Evolutionary conservation across 805 yeast genomes (phyloP).

Genomic region (Candida oleophila): DNA sequence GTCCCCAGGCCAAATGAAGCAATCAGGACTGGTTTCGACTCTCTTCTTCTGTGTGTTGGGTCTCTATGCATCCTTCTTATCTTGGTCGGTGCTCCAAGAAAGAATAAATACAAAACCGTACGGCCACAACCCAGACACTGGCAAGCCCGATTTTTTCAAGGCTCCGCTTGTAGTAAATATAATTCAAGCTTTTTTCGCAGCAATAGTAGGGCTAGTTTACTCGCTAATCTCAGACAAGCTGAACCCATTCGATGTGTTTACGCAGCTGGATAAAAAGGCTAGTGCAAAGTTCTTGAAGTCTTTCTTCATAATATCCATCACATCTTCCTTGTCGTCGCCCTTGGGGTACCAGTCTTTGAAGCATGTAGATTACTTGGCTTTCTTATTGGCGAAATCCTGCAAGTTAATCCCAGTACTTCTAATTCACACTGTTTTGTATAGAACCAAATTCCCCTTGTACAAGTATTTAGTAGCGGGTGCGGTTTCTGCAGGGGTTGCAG

Average conservation of each 20-base stretch:
- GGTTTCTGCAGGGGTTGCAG: slow-evolving; percentile 81
- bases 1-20: not conserved
- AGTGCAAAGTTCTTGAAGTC: slow-evolving; percentile 22
- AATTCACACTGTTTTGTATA: slow-evolving; percentile 70
- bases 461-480: slow-evolving; percentile 74
- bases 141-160: slow-evolving; percentile 49
- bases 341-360: slow-evolving; percentile 74
- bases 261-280: slow-evolving; percentile 22
- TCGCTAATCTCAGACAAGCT: slow-evolving; percentile 34
- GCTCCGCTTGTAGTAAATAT: slow-evolving; percentile 79
- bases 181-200: slow-evolving; percentile 73
- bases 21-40: slow-evolving; percentile 20
- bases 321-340: slow-evolving; percentile 83
- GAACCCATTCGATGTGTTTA: slow-evolving; percentile 29
- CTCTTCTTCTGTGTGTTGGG: slow-evolving; percentile 49
- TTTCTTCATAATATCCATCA: slow-evolving; percentile 56
- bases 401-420: slow-evolving; percentile 93
- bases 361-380: slow-evolving; percentile 84
- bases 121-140: slow-evolving; percentile 42
- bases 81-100: slow-evolving; percentile 94
- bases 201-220: slow-evolving; percentile 63
- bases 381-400: slow-evolving; percentile 86
- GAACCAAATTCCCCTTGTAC: slow-evolving; percentile 66
- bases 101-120: slow-evolving; percentile 76
- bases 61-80: slow-evolving; percentile 79